Conservation (phyloP, 352 stramenopile species). For the Phytophthora podocarpi region DNA sequence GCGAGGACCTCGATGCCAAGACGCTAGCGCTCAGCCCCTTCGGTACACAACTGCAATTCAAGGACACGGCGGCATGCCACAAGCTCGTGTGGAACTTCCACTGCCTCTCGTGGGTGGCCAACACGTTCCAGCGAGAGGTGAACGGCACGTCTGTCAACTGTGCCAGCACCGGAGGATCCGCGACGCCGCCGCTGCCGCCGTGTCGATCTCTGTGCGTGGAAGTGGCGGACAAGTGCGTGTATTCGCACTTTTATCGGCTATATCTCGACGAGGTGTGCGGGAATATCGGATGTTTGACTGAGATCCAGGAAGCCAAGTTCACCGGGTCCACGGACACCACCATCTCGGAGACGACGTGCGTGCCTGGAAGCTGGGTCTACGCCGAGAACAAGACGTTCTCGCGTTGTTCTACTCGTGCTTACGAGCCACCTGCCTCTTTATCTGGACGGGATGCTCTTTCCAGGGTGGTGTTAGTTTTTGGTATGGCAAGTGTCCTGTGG, state of each 20-base stretch:
- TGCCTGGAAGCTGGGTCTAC: constrained; percentile 56
- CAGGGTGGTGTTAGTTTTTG: neutral
- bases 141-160: constrained; percentile 43
- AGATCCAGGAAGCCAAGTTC: constrained; percentile 44
- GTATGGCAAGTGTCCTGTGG: neutral
- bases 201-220: constrained; percentile 79
- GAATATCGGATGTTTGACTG: constrained; percentile 62
- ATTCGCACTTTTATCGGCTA: constrained; percentile 66
- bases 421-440: constrained; percentile 32
- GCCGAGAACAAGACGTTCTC: constrained; percentile 56
- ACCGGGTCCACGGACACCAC: constrained; percentile 36
- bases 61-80: constrained; percentile 59
- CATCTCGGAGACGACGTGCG: constrained; percentile 43
- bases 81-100: constrained; percentile 81
- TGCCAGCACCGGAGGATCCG: constrained; percentile 18
- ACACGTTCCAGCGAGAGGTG: constrained; percentile 49
- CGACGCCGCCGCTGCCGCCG: constrained; percentile 46
- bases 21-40: constrained; percentile 60
- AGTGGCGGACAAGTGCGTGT: constrained; percentile 79
- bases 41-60: constrained; percentile 67
- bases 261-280: constrained; percentile 73
- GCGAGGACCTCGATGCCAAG: constrained; percentile 73
- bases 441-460: neutral
- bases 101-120: constrained; percentile 69
- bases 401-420: constrained; percentile 63